A percentile compares a stretch with the other conserved stretches of the same genome.
Conservation (phyloP, 371 early-diverging fungal species). For the Circinella minor region DNA sequence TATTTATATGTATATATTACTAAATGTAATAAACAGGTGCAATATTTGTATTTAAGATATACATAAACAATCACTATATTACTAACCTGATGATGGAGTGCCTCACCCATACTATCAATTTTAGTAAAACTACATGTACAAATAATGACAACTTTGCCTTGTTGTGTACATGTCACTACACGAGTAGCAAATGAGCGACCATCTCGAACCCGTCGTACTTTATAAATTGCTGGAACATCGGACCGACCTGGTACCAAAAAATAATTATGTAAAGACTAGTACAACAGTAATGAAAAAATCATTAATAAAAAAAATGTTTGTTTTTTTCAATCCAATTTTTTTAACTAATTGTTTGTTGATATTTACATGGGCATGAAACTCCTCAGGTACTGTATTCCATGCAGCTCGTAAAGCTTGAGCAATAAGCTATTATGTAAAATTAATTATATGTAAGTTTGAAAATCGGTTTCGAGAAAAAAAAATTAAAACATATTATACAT, state of each 20-base stretch:
- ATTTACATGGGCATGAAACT: conserved; percentile 70
- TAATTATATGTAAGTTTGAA: background rate
- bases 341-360: background rate
- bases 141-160: conserved; percentile 42
- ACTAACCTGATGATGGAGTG: conserved; percentile 42
- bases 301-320: no score
- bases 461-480: no score
- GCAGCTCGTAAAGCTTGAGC: conserved; percentile 86
- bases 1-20: no score
- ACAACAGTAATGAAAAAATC: background rate
- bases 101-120: conserved; percentile 19
- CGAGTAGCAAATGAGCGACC: conserved; percentile 50
- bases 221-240: conserved; percentile 45
- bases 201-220: conserved; percentile 43
- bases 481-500: no score
- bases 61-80: background rate
- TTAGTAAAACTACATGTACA: conserved; percentile 43
- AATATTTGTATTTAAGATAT: no score
- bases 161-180: conserved; percentile 43
- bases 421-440: conserved; percentile 52
- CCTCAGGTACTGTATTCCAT: conserved; percentile 71
- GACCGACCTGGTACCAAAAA: conserved; percentile 41
- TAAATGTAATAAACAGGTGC: no score
- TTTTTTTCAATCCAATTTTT: background rate
- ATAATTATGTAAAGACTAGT: conserved; percentile 44